Evolutionary conservation across 768 basidiomycete genomes (phyloP).

Genomic region (Boletus reticuloceps): DNA sequence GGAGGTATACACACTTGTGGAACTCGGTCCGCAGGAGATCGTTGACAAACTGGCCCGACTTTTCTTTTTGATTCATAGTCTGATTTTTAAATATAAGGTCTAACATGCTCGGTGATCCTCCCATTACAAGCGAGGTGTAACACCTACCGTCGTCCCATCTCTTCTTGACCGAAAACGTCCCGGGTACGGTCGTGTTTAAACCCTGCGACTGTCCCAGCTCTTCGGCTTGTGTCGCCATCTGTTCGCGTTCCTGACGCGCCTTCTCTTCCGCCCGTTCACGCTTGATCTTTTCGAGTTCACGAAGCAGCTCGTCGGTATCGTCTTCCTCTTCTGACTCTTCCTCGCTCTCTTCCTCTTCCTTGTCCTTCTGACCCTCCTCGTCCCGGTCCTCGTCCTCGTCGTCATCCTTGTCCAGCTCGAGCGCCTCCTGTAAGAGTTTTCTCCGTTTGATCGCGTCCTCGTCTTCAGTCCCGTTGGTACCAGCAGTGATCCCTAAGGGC

Average conservation of each 20-base stretch:
- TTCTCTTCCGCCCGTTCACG: slow-evolving; percentile 94
- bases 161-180: slow-evolving; percentile 87
- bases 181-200: slow-evolving; percentile 68
- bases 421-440: slow-evolving; percentile 82
- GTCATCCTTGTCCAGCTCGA: slow-evolving; percentile 86
- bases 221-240: slow-evolving; percentile 56
- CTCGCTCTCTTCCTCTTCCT: slow-evolving; percentile 45
- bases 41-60: slow-evolving; percentile 86
- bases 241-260: slow-evolving; percentile 73
- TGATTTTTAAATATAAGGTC: slow-evolving; percentile 99
- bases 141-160: slow-evolving; percentile 91
- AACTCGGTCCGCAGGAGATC: slow-evolving; percentile 93
- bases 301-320: slow-evolving; percentile 85
- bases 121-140: background rate
- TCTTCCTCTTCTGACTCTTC: slow-evolving; percentile 56
- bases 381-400: too few relatives aligned
- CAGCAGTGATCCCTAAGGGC: slow-evolving; percentile 29
- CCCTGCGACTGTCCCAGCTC: slow-evolving; percentile 77
- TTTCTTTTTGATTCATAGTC: slow-evolving; percentile 65
- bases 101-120: slow-evolving; percentile 28
- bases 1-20: slow-evolving; percentile 66
- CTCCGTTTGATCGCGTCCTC: slow-evolving; percentile 74
- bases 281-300: slow-evolving; percentile 98
- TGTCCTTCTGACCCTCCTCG: slow-evolving; percentile 34
- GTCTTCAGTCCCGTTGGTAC: slow-evolving; percentile 47